phyloP scores from a whole-genome alignment of 1,139 yeast genomes.

The Candida smagusa region DNA sequence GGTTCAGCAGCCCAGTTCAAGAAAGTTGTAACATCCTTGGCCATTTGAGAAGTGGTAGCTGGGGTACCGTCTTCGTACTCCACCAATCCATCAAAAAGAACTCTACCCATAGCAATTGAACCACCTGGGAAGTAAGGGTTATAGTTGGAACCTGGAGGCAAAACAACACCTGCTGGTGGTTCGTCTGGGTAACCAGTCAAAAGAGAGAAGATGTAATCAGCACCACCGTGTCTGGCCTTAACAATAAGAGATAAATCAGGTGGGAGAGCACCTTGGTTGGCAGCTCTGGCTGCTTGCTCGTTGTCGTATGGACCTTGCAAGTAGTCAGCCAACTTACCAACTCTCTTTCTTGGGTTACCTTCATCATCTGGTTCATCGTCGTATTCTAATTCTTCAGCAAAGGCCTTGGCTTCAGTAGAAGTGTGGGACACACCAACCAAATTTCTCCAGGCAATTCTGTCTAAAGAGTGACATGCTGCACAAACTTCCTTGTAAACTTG shows the following conservation, averaged over 20 bases:
- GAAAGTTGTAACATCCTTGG: constrained; percentile 94
- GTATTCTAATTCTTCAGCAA: constrained; percentile 96
- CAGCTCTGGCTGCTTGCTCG: constrained; percentile 99
- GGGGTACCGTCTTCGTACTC: constrained; percentile 99
- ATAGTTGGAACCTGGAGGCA: constrained; percentile 94
- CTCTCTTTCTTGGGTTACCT: constrained; percentile 97
- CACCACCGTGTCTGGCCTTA: constrained; percentile 98
- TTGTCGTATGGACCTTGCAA: constrained; percentile 94
- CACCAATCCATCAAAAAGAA: constrained; percentile 91
- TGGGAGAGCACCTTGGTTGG: constrained; percentile 98
- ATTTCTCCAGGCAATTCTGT: constrained; percentile 98
- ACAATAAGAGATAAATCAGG: constrained; percentile 97
- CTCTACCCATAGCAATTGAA: constrained; percentile 98
- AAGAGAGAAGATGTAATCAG: constrained; percentile 90
- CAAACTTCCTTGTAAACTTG: constrained; percentile 99
- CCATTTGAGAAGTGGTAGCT: constrained; percentile 98
- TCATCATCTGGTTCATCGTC: constrained; percentile 99
- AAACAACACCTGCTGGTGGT: constrained; percentile 93
- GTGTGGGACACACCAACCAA: constrained; percentile 96
- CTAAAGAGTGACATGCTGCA: constrained; percentile 97
- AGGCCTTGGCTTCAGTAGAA: constrained; percentile 81
- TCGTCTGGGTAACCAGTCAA: constrained; percentile 99
- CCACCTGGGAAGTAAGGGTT: constrained; percentile 99
- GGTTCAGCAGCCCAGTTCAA: constrained; percentile 99
- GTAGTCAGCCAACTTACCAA: constrained; percentile 96